These are phyloP conservation scores for Bocquillonia castaneifolia DNA, from an alignment of 441 rosid species.

Conservation along the genomic window DNA sequence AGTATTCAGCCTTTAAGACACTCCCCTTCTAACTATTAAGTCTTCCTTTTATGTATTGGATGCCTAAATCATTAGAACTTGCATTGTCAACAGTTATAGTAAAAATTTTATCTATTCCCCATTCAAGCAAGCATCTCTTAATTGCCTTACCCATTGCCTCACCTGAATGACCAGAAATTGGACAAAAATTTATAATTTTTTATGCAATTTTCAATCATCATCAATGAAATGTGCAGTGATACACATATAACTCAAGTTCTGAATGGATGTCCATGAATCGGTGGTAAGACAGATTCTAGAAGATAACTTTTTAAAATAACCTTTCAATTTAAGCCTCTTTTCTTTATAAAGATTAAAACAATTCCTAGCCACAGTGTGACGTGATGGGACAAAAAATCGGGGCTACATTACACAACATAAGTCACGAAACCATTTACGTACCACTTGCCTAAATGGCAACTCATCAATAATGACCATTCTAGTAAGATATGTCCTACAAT, in stretches of 20 bases:
- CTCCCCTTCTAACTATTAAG: background rate
- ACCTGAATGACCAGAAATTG: background rate
- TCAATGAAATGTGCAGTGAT: background rate
- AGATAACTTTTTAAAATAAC: background rate
- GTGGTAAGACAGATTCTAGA: background rate
- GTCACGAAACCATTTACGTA: background rate
- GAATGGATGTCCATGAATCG: background rate
- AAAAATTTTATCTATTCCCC: background rate
- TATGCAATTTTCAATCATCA: background rate
- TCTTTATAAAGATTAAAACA: background rate
- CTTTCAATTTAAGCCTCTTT: too few species aligned
- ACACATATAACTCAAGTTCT: background rate
- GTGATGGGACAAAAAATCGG: background rate
- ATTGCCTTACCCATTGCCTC: too few species aligned
- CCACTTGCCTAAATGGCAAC: background rate
- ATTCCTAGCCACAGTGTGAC: too few species aligned
- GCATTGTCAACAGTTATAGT: background rate
- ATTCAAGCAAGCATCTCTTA: too few species aligned
- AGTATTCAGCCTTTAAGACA: background rate
- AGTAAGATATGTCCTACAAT: background rate
- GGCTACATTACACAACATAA: background rate
- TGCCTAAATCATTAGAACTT: background rate
- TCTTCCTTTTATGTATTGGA: background rate
- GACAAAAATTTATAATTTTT: background rate
- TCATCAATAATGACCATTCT: background rate